Evolutionary conservation across 1,284 basidiomycete species (phyloP), one percentile per base, ranked within the genome.

Genomic region (Ustilago sp.): DNA sequence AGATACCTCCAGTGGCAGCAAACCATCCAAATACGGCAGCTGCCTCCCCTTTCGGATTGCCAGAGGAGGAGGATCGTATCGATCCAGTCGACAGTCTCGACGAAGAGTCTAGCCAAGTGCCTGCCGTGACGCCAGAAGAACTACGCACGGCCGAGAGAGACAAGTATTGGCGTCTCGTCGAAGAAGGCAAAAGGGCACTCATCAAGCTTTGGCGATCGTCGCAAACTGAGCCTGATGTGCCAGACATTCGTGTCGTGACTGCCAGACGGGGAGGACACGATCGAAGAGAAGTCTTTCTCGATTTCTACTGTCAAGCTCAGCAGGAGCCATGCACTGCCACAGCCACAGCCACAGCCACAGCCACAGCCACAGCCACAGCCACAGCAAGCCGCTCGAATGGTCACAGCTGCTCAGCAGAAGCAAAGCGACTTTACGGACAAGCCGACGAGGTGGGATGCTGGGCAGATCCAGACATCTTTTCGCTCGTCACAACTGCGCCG

Each of bases 291-390:
- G 58, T 59, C n/a, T 67, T 70, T 36, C 51, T 64, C 45, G 76
- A 78, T 48, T 78, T 71, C 34, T 61, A 63, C 56, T 76, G 71
- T 32, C 70, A 78, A 52, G 63, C 68, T 17, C 68, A 65, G 31
- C 45, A 70, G 41, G 56, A 59, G n/a, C 38, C 67, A 2, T 39
- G 28, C 23, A 50, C 28, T 5, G 38, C 31, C 32, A 32, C 35
- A 31, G n/a, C 38, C 17, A 50, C 28, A 8, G 38, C 31, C 32
- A 32, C 35, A 31, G n/a, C 34, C 19, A 19, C 19, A 19, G 19
- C 19, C 19, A 19, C 19, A 19, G 19, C 19, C 19, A n/a, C n/a
- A n/a, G n/a, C n/a, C n/a, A n/a, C n/a, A n/a, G n/a, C n/a, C n/a
- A n/a, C n/a, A n/a, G n/a, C n/a, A 7, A 35, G 4, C 9, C 17